Evolutionary conservation across 345 rosid genomes (phyloP), one percentile per base, ranked within the genome.

Genomic region (Linum tenue): DNA sequence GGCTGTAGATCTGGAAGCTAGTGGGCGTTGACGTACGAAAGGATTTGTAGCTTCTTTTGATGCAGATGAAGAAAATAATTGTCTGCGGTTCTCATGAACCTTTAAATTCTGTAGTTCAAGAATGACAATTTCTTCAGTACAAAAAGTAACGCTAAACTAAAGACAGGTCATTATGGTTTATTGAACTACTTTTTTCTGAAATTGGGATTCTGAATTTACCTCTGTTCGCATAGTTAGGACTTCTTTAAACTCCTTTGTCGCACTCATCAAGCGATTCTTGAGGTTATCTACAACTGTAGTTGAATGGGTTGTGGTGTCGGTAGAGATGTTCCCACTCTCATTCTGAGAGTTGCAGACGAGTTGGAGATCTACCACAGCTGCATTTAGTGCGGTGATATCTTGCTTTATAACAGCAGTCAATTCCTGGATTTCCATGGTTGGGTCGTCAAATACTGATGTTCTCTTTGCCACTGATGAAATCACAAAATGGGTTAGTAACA

Each of bases 401-500:
- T 89, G 96, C 73, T 89, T 89, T 76, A 85, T 78, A 0, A 89
- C 85, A 22, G 76, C 80, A 31, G 94, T 89, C 60, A 86, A 67
- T 74, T 89, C 96, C 69, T 89, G 96, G 75, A 89, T 89, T 84
- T 86, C 89, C 79, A 68, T 66, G 2, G 89, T 82, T 14, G 96
- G 96, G 76, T 89, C 91, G 74, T 89, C 96, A 70, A 89, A 89
- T 58, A 89, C 89, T 0, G 96, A 89, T 39, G 96, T 81, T 65
- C 87, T 81, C 86, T 89, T 89, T 31, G 96, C 96, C 71, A 89
- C 92, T 89, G 76, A 57, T 61, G 43, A 64, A 56, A 60, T 39
- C 42, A 66, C 40, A n/a, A 14, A 63, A 48, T 63, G 31, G 31
- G 31, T 22, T 22, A 22, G 31, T 36, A 40, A 36, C 39, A 39